Conservation (phyloP, 108 stramenopile species). For the Discostella pseudostelligera region DNA sequence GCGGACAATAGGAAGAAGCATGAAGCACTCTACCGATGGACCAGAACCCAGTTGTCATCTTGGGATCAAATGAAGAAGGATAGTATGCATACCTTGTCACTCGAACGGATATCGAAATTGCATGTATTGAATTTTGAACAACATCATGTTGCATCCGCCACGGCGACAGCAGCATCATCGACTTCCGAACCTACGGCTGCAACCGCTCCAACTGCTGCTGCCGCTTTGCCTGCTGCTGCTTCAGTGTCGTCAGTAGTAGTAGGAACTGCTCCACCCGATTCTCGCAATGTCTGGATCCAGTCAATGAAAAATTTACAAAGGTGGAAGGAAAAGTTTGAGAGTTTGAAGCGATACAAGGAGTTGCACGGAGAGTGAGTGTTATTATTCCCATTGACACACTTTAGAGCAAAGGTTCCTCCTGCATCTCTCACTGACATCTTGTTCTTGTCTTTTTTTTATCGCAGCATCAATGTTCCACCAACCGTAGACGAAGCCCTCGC, state of each 20-base stretch:
- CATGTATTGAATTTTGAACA: conserved; percentile 9
- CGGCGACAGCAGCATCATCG: background rate
- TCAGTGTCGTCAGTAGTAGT: background rate
- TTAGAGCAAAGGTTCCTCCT: background rate
- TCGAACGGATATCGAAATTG: conserved; percentile 8
- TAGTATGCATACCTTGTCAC: conserved; percentile 3
- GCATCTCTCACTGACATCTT: background rate
- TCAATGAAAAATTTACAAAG: background rate
- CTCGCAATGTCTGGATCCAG: too few relatives aligned
- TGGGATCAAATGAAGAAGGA: conserved; percentile 20
- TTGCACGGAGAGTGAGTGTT: conserved; percentile 4
- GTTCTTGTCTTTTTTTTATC: background rate
- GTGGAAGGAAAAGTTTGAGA: conserved; percentile 15
- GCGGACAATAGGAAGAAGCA: background rate
- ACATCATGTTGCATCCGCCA: background rate
- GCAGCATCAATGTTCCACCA: background rate
- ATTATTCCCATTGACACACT: background rate
- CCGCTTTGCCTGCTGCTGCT: background rate
- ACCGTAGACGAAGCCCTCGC: conserved; percentile 8
- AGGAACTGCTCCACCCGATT: background rate
- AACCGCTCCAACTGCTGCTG: too few relatives aligned
- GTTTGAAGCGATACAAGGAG: conserved; percentile 1
- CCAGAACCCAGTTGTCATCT: background rate
- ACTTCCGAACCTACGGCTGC: background rate
- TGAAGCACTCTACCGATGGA: conserved; percentile 4